phyloP scores from a whole-genome alignment of 2,329 filamentous ascomycete genomes.

The Colletotrichum higginsianum region DNA sequence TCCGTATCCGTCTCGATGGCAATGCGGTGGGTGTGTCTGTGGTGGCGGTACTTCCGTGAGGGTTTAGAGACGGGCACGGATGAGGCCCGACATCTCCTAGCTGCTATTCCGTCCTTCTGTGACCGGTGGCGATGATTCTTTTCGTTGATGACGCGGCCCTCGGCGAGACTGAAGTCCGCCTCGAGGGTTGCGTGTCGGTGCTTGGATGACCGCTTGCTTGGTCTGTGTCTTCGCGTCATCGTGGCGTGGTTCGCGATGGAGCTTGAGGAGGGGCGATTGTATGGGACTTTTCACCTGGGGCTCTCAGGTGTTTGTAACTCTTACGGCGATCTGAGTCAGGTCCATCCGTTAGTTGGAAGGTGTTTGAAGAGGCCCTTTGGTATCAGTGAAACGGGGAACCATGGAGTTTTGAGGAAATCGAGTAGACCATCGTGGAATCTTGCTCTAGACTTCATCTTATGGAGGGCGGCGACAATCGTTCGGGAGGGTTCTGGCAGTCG shows the following conservation, averaged over 20 bases:
- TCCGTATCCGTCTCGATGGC: constrained; percentile 15
- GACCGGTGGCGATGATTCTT: not conserved
- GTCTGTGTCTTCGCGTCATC: constrained; percentile 26
- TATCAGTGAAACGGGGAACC: not conserved
- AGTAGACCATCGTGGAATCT: not conserved
- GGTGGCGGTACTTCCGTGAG: constrained; percentile 3
- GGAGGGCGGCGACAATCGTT: not conserved
- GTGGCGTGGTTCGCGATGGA: not conserved
- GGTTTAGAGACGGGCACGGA: not conserved
- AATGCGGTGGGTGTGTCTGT: not conserved
- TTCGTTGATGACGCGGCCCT: not conserved
- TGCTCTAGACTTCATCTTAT: not conserved
- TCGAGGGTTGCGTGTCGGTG: constrained; percentile 2
- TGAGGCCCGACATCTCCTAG: not conserved
- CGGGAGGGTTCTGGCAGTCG: not conserved
- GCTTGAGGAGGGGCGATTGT: not conserved
- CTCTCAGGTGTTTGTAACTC: not conserved
- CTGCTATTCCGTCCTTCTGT: constrained; percentile 1
- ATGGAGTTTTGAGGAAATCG: not conserved
- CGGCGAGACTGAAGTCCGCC: not conserved
- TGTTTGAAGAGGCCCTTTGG: not conserved
- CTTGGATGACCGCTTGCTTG: constrained; percentile 6
- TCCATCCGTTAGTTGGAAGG: not conserved
- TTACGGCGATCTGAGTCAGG: not conserved
- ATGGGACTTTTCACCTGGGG: not conserved